A percentile compares a stretch with the other conserved stretches of the same genome.
Conservation (phyloP, 2,329 filamentous ascomycete species). For the Microcera coccophila region DNA sequence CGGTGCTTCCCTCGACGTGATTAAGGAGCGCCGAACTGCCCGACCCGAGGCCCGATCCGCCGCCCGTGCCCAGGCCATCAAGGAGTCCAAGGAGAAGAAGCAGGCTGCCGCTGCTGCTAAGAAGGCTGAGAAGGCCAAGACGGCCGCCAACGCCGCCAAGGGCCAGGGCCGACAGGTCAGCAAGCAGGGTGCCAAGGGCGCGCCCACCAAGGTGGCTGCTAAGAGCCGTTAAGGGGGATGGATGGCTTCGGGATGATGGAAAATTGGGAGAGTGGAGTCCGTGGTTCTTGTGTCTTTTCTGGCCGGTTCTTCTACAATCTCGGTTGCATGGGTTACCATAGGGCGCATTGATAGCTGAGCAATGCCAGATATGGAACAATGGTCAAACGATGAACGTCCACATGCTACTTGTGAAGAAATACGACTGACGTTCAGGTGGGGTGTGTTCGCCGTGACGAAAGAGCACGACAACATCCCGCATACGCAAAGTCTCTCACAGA, state of each 20-base stretch:
- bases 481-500: not conserved
- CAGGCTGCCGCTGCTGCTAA: conserved; percentile 79
- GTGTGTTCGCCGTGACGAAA: conserved; percentile 1
- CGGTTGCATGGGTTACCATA: conserved; percentile 41
- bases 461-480: not conserved
- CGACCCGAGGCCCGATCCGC: conserved; percentile 94
- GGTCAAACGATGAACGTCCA: conserved; percentile 23
- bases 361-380: conserved; percentile 36
- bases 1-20: conserved; percentile 97
- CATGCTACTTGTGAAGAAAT: conserved; percentile 5
- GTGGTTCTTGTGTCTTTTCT: conserved; percentile 43
- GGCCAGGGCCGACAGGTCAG: conserved; percentile 81
- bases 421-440: not conserved
- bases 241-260: conserved; percentile 17
- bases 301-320: conserved; percentile 41
- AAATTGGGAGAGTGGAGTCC: conserved; percentile 34
- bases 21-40: conserved; percentile 96
- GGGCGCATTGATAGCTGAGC: conserved; percentile 42
- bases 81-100: conserved; percentile 99
- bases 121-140: conserved; percentile 99
- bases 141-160: conserved; percentile 67
- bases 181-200: conserved; percentile 97
- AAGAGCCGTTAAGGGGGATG: conserved; percentile 64
- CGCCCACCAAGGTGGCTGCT: conserved; percentile 77
- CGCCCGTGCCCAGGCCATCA: conserved; percentile 84